Evolutionary conservation across 306 rosid genomes (phyloP).

Genomic region (Rosa persica): DNA sequence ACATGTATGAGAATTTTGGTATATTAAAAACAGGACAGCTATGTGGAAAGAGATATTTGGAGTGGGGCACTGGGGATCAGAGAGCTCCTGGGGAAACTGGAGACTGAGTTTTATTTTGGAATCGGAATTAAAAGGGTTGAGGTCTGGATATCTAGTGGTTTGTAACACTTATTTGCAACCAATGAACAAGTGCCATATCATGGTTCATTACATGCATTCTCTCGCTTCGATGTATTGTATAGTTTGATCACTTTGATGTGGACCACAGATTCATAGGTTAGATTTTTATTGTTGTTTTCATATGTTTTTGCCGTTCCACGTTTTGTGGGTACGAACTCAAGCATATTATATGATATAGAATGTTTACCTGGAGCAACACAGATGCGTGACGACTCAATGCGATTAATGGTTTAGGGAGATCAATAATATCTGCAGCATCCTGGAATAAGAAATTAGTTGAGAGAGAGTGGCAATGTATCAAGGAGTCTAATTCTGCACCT

Average conservation of each 20-base stretch:
- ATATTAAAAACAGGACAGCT: background rate
- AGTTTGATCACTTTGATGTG: background rate
- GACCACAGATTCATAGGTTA: background rate
- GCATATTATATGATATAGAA: background rate
- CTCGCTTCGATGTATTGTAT: background rate
- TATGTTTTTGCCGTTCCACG: background rate
- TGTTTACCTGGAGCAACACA: background rate
- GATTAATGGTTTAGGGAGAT: background rate
- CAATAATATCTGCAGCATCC: background rate
- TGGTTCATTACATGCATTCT: background rate
- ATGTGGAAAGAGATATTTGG: background rate
- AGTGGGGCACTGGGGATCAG: background rate
- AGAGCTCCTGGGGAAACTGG: background rate
- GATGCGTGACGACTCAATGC: background rate
- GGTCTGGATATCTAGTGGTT: background rate
- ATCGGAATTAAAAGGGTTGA: background rate
- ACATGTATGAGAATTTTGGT: background rate
- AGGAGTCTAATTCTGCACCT: background rate
- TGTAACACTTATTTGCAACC: background rate
- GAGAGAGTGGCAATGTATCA: too few relatives aligned
- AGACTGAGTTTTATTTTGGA: background rate
- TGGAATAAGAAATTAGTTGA: background rate
- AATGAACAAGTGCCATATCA: background rate
- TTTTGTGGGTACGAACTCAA: background rate
- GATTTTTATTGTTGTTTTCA: background rate